Conservation (phyloP, 2,329 filamentous ascomycete genomes). For the Didymella exigua region DNA sequence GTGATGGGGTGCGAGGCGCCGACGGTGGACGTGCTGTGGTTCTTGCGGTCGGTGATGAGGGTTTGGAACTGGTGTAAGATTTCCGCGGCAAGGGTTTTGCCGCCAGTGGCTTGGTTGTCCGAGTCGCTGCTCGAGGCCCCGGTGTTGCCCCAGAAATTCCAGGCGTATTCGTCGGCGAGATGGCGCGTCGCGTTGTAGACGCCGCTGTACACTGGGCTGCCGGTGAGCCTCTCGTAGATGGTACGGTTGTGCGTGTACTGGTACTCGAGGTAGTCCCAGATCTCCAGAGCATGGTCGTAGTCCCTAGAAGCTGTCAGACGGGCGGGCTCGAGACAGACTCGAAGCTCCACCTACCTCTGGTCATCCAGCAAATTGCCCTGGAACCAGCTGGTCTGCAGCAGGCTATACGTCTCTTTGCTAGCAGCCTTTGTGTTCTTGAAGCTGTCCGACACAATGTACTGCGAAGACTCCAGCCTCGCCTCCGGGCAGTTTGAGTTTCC, state of each 20-base stretch:
- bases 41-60: constrained; percentile 18
- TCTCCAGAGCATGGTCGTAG: constrained; percentile 59
- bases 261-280: constrained; percentile 64
- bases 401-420: constrained; percentile 53
- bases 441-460: constrained; percentile 51
- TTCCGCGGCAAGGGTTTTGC: constrained; percentile 38
- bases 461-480: constrained; percentile 44
- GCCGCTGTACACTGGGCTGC: constrained; percentile 30
- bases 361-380: constrained; percentile 30
- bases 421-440: constrained; percentile 50
- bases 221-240: constrained; percentile 43
- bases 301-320: constrained; percentile 39
- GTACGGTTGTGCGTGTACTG: constrained; percentile 58
- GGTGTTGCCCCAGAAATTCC: constrained; percentile 51
- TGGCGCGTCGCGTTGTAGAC: constrained; percentile 42
- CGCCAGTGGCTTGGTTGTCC: constrained; percentile 35
- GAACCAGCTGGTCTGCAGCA: constrained; percentile 53
- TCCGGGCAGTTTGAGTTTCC: constrained; percentile 55
- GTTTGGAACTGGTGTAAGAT: constrained; percentile 34
- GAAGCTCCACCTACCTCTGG: neutral
- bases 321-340: neutral
- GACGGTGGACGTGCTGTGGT: constrained; percentile 14
- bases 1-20: constrained; percentile 51
- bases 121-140: constrained; percentile 32
- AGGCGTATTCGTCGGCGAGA: constrained; percentile 58